A percentile compares a stretch with the other conserved stretches of the same genome.
phyloP scores from a whole-genome alignment of 257 asterid genomes.

The Solanum lycopersicoides region DNA sequence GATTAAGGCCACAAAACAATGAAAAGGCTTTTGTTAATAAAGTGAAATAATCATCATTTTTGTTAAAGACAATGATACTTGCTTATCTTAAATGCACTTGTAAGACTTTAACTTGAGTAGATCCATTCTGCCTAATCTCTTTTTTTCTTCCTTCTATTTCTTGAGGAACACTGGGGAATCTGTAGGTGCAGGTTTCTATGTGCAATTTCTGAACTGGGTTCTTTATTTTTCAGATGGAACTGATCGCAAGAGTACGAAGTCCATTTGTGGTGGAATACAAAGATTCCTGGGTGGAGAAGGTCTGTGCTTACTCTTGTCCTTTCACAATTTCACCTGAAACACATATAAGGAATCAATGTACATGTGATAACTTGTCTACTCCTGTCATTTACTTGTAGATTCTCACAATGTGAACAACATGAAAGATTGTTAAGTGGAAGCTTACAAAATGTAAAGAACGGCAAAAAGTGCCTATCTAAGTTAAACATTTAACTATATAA shows the following conservation, averaged over 20 bases:
- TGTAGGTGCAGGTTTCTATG: neutral
- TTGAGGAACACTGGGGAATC: neutral
- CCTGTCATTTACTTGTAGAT: neutral
- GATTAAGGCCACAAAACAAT: neutral
- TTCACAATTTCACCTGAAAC: neutral
- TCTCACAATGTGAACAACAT: neutral
- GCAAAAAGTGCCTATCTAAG: neutral
- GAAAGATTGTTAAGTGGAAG: neutral
- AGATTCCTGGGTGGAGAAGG: slow-evolving; percentile 99
- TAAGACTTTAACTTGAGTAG: neutral
- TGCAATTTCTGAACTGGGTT: neutral
- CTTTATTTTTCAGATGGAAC: slow-evolving; percentile 77
- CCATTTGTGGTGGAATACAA: slow-evolving; percentile 92
- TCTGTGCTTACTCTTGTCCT: slow-evolving; percentile 9
- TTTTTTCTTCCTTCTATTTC: neutral
- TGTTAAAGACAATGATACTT: neutral
- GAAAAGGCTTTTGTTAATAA: neutral
- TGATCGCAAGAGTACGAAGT: slow-evolving; percentile 65
- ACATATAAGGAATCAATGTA: neutral
- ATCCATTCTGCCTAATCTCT: neutral
- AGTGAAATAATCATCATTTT: neutral
- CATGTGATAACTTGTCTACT: neutral
- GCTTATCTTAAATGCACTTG: neutral
- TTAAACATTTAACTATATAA: neutral
- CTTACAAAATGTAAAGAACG: neutral